These are phyloP conservation scores for Psilocybe subaeruginosa DNA, from an alignment of 768 basidiomycete genomes.

Conservation along the genomic window DNA sequence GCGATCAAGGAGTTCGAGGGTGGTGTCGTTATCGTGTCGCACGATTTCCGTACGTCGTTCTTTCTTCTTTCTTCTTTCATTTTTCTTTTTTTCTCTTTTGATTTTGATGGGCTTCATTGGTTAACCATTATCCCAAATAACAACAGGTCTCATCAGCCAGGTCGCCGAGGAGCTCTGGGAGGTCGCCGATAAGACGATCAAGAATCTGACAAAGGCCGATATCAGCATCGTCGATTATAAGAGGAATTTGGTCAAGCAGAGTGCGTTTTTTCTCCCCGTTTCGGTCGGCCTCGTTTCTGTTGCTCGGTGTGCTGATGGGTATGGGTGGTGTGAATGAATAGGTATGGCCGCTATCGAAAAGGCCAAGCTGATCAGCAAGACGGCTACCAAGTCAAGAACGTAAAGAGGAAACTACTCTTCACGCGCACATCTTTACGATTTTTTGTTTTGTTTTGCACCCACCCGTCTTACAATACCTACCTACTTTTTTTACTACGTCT, in stretches of 20 bases:
- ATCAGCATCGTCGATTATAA: slow-evolving; percentile 96
- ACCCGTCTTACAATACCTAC: too few species aligned
- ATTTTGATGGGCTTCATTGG: neutral
- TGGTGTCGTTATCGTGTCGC: slow-evolving; percentile 98
- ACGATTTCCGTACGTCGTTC: slow-evolving; percentile 98
- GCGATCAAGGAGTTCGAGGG: slow-evolving; percentile 98
- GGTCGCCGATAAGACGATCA: slow-evolving; percentile 91
- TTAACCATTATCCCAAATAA: too few species aligned
- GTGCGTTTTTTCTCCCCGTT: slow-evolving; percentile 36
- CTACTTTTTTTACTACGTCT: too few species aligned
- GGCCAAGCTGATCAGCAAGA: slow-evolving; percentile 92
- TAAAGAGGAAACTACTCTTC: slow-evolving; percentile 28
- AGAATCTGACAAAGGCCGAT: slow-evolving; percentile 88
- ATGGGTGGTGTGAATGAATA: slow-evolving; percentile 25
- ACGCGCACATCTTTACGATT: too few species aligned
- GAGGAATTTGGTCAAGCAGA: slow-evolving; percentile 79
- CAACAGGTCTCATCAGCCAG: slow-evolving; percentile 87
- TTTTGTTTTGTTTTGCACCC: too few species aligned
- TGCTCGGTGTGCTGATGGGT: neutral
- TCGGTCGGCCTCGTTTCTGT: neutral
- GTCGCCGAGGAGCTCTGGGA: slow-evolving; percentile 99
- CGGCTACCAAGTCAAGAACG: slow-evolving; percentile 68
- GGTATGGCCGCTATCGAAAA: slow-evolving; percentile 89
- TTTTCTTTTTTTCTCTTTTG: neutral
- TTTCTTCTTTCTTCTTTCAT: too few species aligned